Evolutionary conservation across 176 grass and related monocot species (phyloP), one percentile per base, ranked within the genome.

Genomic region (Phoenix dactylifera): DNA sequence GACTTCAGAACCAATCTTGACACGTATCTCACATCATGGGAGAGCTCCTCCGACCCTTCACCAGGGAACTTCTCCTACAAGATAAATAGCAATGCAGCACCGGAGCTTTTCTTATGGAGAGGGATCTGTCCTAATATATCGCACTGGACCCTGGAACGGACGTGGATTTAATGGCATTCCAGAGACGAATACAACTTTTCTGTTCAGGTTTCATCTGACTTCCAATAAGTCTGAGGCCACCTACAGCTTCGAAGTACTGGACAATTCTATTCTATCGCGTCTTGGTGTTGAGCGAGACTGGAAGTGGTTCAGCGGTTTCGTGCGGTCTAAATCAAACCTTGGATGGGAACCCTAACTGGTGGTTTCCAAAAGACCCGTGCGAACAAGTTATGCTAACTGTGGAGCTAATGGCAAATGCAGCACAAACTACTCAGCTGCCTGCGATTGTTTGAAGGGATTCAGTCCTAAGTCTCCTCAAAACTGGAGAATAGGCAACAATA

Each of bases 21-120:
- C n/a, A n/a, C n/a, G n/a, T n/a, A 87, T 72, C 56, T 87, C 51
- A 82, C 84, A 1, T 79, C 84, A 4, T 87, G 84, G 84, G 64
- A 5, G 12, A 55, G 17, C 68, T 16, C 62, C 2, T 6, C 53
- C 4, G 79, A 87, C 54, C 84, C 84, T 2, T 82, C 84, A 0
- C 53, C 71, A 7, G 79, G 84, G 1, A 2, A 0, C 3, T 72
- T 60, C 79, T 72, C 67, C 28, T 87, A 82, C 75, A 76, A 25
- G 62, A 54, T 87, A 0, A 30, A 82, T 17, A 20, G 3, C 0
- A 53, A 73, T 12, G 71, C 71, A 3, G 29, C 83, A 1, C 75
- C 75, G 5, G 71, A 87, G 72, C 71, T 68, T 64, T 60, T 76
- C 75, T 76, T 83, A 58, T 9, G 77, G 71, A 50, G 3, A 0